A percentile compares a stretch with the other conserved stretches of the same genome.
These are phyloP conservation scores for Talaromyces atroroseus DNA, from an alignment of 2,329 filamentous ascomycete species.

Conservation along the genomic window DNA sequence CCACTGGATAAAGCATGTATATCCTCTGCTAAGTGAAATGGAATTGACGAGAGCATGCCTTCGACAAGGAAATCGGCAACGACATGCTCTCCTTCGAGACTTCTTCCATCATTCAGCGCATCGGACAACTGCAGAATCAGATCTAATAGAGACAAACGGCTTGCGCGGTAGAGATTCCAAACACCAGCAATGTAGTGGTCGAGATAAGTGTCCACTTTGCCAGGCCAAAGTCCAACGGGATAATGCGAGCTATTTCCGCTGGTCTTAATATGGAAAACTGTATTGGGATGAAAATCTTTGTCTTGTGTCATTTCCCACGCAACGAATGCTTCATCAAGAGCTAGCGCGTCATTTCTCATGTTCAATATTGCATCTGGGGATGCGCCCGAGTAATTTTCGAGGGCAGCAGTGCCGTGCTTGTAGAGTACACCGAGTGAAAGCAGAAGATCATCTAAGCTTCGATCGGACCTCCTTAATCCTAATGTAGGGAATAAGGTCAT, in stretches of 20 bases:
- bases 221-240: not conserved
- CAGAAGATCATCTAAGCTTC: slow-evolving; percentile 1
- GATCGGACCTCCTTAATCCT: not conserved
- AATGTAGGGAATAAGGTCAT: not conserved
- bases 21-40: slow-evolving; percentile 4
- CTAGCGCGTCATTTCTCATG: not conserved
- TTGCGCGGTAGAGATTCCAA: slow-evolving; percentile 5
- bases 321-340: not conserved
- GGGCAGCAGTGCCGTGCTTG: not conserved
- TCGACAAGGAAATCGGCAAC: not conserved
- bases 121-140: not conserved
- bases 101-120: not conserved
- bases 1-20: not conserved
- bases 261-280: not conserved
- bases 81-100: not conserved
- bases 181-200: slow-evolving; percentile 3
- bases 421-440: not conserved
- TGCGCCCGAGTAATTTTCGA: not conserved
- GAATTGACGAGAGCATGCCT: slow-evolving; percentile 2
- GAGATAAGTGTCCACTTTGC: slow-evolving; percentile 2
- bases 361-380: not conserved
- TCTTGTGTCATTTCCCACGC: not conserved
- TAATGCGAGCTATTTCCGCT: not conserved
- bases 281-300: not conserved
- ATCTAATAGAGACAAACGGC: not conserved